phyloP scores from a whole-genome alignment of 129 eudicot species.

The Lonicera japonica region DNA sequence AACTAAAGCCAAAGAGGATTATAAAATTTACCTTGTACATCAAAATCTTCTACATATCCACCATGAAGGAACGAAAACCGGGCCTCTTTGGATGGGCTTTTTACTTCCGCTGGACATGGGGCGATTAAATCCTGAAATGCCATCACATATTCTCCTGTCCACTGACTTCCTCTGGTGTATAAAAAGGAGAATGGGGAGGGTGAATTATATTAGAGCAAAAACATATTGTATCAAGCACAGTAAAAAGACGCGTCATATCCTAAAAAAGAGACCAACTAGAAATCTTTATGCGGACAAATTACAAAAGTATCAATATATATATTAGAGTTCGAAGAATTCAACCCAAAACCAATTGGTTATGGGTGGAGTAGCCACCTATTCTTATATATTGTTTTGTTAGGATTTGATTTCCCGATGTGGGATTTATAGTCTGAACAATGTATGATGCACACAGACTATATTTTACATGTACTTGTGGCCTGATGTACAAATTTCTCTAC shows the following conservation, averaged over 20 bases:
- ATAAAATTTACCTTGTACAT: conserved; percentile 46
- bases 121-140: conserved; percentile 62
- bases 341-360: too few relatives aligned
- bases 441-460: not conserved
- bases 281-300: too few relatives aligned
- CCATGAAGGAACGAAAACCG: conserved; percentile 85
- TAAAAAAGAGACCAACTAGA: too few relatives aligned
- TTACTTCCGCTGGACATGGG: conserved; percentile 28
- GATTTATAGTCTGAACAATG: too few relatives aligned
- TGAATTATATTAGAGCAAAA: not conserved
- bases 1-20: not conserved
- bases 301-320: too few relatives aligned
- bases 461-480: too few relatives aligned
- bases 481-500: not conserved
- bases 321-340: too few relatives aligned
- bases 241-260: too few relatives aligned
- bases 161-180: conserved; percentile 69
- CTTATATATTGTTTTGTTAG: too few relatives aligned
- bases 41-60: conserved; percentile 76
- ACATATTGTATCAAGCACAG: not conserved
- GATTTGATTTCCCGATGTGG: too few relatives aligned
- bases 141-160: conserved; percentile 79
- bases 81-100: conserved; percentile 42
- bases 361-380: too few relatives aligned
- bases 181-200: conserved; percentile 11